phyloP scores from a whole-genome alignment of 352 stramenopile genomes.

The Elongisporangium undulatum region DNA sequence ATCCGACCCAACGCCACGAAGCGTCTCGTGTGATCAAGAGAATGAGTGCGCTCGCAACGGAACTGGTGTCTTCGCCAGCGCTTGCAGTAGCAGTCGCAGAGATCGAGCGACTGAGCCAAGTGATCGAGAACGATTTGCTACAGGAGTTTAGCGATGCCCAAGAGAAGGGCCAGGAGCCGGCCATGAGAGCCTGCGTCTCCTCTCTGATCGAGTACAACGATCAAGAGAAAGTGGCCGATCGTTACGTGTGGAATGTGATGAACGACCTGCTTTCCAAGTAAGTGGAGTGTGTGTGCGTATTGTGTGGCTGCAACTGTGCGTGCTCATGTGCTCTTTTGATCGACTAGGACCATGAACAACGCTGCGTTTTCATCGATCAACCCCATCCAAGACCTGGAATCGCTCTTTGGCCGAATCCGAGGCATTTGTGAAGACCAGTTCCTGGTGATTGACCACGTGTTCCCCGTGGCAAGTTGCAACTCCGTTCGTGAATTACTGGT shows the following conservation, averaged over 20 bases:
- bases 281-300: neutral
- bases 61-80: conserved; percentile 48
- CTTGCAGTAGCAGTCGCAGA: conserved; percentile 56
- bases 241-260: conserved; percentile 84
- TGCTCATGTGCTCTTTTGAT: neutral
- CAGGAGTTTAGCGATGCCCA: conserved; percentile 72
- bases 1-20: conserved; percentile 69
- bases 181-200: conserved; percentile 55
- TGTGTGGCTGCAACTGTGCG: neutral
- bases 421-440: conserved; percentile 73
- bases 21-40: conserved; percentile 68
- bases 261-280: conserved; percentile 61
- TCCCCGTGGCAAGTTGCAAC: conserved; percentile 32
- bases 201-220: conserved; percentile 82
- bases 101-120: conserved; percentile 72
- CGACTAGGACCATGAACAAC: conserved; percentile 14
- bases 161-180: conserved; percentile 35
- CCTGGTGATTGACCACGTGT: conserved; percentile 52
- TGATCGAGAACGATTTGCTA: conserved; percentile 69
- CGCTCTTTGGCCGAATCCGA: conserved; percentile 50
- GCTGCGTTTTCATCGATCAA: conserved; percentile 27
- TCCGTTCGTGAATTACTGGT: conserved; percentile 62
- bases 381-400: conserved; percentile 61
- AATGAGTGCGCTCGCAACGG: conserved; percentile 61
- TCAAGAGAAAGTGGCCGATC: conserved; percentile 78